Base-by-base conservation (phyloP, 163 green algal species). In the Scenedesmus sp. region DNA sequence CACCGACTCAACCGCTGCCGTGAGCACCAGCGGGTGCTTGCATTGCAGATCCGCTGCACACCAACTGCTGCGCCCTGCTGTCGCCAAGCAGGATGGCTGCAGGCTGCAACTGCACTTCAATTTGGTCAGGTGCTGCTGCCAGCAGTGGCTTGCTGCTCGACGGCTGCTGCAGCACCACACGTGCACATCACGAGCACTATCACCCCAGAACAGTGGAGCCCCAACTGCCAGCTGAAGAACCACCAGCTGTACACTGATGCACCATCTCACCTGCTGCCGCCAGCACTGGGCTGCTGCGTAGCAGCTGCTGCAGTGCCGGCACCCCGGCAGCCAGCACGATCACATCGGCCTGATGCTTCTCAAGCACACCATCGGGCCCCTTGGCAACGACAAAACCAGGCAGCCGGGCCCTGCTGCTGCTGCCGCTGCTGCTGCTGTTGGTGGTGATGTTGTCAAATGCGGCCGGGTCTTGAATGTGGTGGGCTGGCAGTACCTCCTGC, bases 291-390 rank as follows among this genome's bases (percentile, higher is more conserved):
- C 86, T 93, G 72, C 53, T 44, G 0, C 83, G 53, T 49, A 93
- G 79, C 9, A 94, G 46, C 51, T 65, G 46, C 73, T 92, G 83
- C 86, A 89, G 43, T 76, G 94, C 96, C 91, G 90, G 92, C 20
- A 98, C 94, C 65, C 96, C 95, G 33, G 98, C 93, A 40, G 97
- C 97, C 88, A 98, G 95, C 35, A 98, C 93, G 9, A 98, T 93
- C 53, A 24, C 53, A 65, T 99, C 97, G 6, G 96, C 95, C 43
- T 94, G 56, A 61, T 24, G 53, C 53, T 65, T 65, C 12, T n/a
- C 53, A 65, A 22, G 20, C 10, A 22, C 9, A 20, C 85, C 88
- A 42, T 70, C 83, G 0, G 86, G 44, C 0, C 53, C 49, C 13
- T 35, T 72, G 49, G 90, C 93, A 33, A 93, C 61, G 3, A 95